Evolutionary conservation across 139 green algal species (phyloP).

Genomic region (Closterium sp.): DNA sequence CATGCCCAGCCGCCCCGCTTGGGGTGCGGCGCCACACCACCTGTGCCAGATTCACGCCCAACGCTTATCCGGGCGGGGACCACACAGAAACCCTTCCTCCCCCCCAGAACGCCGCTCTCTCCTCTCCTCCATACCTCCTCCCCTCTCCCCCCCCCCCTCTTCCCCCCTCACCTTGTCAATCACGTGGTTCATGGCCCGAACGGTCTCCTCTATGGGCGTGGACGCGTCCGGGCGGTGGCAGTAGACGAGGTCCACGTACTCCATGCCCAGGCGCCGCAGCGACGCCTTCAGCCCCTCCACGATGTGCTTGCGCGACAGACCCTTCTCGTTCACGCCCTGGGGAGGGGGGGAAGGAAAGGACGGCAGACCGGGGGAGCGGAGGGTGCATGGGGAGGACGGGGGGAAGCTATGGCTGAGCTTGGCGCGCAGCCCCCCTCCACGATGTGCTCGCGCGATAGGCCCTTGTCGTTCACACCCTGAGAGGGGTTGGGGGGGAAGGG

Average conservation of each 20-base stretch:
- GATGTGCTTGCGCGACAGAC: constrained; percentile 84
- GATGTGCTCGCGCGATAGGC: constrained; percentile 84
- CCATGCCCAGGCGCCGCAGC: constrained; percentile 69
- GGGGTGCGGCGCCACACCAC: too few relatives aligned
- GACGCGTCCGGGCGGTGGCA: constrained; percentile 73
- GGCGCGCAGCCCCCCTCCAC: constrained; percentile 75
- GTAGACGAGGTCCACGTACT: constrained; percentile 86
- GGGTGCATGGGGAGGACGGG: too few relatives aligned
- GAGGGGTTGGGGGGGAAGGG: too few relatives aligned
- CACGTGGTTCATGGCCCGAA: constrained; percentile 79
- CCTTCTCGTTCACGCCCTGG: constrained; percentile 55
- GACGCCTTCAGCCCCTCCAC: constrained; percentile 76
- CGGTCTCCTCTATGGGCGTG: constrained; percentile 84
- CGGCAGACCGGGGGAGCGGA: too few relatives aligned
- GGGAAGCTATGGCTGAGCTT: too few relatives aligned
- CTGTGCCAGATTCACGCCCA: too few relatives aligned
- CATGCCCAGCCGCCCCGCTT: constrained; percentile 67
- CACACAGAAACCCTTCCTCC: neutral
- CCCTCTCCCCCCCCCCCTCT: neutral
- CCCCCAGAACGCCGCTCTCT: too few relatives aligned
- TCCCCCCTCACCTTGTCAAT: constrained; percentile 50
- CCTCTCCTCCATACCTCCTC: neutral
- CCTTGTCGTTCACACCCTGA: constrained; percentile 75
- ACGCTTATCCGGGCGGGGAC: too few relatives aligned
- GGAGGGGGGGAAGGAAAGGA: too few relatives aligned